phyloP scores from a whole-genome alignment of 2,329 filamentous ascomycete genomes.

The Fusarium sp. region DNA sequence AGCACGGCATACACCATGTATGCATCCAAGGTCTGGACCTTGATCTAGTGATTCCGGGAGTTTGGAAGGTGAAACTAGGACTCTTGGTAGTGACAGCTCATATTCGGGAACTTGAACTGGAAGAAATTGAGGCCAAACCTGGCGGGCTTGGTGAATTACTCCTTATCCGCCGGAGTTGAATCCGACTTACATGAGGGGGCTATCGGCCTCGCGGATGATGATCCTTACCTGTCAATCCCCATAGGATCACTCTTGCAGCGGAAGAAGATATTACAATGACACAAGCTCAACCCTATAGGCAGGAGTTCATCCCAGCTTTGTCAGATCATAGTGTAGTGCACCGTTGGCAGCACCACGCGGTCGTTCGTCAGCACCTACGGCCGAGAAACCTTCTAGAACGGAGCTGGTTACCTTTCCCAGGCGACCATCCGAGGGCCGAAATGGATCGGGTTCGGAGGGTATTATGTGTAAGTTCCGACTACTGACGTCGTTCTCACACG shows the following conservation, averaged over 20 bases:
- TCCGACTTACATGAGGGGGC: background rate
- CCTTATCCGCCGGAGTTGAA: background rate
- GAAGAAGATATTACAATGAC: too few relatives aligned
- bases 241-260: constrained; percentile 3
- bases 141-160: background rate
- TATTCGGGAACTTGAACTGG: background rate
- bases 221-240: constrained; percentile 20
- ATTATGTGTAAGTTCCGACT: constrained; percentile 36
- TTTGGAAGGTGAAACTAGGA: constrained; percentile 32
- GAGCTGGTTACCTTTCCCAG: constrained; percentile 37
- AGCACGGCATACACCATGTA: constrained; percentile 12
- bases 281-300: too few relatives aligned
- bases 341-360: background rate
- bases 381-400: constrained; percentile 41
- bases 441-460: constrained; percentile 24
- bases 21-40: constrained; percentile 32
- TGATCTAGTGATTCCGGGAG: constrained; percentile 24
- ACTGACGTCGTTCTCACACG: constrained; percentile 13
- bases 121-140: background rate
- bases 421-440: constrained; percentile 15
- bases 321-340: constrained; percentile 19
- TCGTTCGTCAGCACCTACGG: constrained; percentile 6
- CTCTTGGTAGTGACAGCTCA: constrained; percentile 10
- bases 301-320: background rate
- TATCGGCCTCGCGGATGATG: background rate